Percentiles rank a stretch among this genome's conserved stretches.
Evolutionary conservation across 331 rosid species (phyloP).

Genomic region (Malus hybrid): DNA sequence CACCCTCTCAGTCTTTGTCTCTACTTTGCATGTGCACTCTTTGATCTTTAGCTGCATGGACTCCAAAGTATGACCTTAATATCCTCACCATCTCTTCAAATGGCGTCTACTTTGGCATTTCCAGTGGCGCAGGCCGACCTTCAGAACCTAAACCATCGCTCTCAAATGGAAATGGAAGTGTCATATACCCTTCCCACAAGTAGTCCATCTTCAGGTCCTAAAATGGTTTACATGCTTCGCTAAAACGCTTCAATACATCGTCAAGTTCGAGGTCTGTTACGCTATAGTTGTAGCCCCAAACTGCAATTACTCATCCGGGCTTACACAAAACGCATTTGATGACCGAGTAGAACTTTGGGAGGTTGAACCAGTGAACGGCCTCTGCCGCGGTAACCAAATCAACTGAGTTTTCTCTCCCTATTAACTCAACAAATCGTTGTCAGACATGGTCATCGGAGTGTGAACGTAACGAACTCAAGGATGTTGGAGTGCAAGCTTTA

Average conservation of each 20-base stretch:
- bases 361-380: slow-evolving; percentile 28
- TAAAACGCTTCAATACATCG: background rate
- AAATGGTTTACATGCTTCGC: background rate
- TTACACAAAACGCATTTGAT: slow-evolving; percentile 9
- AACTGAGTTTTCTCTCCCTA: slow-evolving; percentile 22
- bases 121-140: slow-evolving; percentile 11
- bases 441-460: slow-evolving; percentile 5
- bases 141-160: slow-evolving; percentile 20
- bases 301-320: slow-evolving; percentile 19
- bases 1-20: too few species aligned
- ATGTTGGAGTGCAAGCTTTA: slow-evolving; percentile 13
- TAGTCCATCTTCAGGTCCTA: background rate
- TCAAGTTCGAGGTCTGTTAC: slow-evolving; percentile 11
- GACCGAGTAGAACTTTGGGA: slow-evolving; percentile 10
- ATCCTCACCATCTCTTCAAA: slow-evolving; percentile 4
- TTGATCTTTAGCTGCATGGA: slow-evolving; percentile 11
- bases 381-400: slow-evolving; percentile 18
- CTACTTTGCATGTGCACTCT: background rate
- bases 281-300: slow-evolving; percentile 9
- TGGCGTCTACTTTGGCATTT: slow-evolving; percentile 9
- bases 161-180: slow-evolving; percentile 23
- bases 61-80: slow-evolving; percentile 19
- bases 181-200: slow-evolving; percentile 6
- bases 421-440: slow-evolving; percentile 10
- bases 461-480: slow-evolving; percentile 18